Evolutionary conservation across 2,329 filamentous ascomycete species (phyloP).

Genomic region (Chalaropsis thielavioides): DNA sequence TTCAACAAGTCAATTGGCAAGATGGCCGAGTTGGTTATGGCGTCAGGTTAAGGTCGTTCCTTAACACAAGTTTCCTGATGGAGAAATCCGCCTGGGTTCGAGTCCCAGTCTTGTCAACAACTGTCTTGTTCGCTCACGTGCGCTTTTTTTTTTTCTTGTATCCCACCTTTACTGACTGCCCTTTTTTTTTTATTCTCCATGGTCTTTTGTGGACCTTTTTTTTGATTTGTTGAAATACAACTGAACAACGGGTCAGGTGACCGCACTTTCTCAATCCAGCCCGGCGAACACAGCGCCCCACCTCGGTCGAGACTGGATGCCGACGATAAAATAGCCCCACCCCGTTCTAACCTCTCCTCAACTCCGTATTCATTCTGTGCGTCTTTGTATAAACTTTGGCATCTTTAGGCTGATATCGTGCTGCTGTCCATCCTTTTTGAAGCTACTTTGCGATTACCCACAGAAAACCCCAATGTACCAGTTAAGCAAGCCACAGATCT

Average conservation of each 20-base stretch:
- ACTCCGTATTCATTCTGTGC: background rate
- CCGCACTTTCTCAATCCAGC: background rate
- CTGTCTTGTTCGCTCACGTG: background rate
- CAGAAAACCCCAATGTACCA: background rate
- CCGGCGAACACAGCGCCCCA: background rate
- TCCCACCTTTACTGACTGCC: background rate
- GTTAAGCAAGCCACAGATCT: background rate
- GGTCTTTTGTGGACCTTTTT: background rate
- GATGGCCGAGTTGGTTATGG: conserved; percentile 28
- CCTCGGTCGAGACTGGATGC: background rate
- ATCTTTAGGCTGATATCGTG: no score
- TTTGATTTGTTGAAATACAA: background rate
- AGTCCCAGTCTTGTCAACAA: conserved; percentile 17
- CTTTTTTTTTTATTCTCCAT: background rate
- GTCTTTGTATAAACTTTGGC: background rate
- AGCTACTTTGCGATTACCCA: background rate
- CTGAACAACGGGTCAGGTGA: background rate
- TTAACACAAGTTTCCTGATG: conserved; percentile 21
- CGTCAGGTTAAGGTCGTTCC: conserved; percentile 25
- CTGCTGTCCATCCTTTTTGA: background rate
- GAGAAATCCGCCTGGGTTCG: conserved; percentile 17
- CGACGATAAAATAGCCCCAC: background rate
- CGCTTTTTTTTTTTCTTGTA: background rate
- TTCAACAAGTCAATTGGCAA: conserved; percentile 17
- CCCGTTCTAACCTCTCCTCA: background rate